Evolutionary conservation across 2,329 filamentous ascomycete genomes (phyloP), one percentile per base, ranked within the genome.

Genomic region (Phoma sp.): DNA sequence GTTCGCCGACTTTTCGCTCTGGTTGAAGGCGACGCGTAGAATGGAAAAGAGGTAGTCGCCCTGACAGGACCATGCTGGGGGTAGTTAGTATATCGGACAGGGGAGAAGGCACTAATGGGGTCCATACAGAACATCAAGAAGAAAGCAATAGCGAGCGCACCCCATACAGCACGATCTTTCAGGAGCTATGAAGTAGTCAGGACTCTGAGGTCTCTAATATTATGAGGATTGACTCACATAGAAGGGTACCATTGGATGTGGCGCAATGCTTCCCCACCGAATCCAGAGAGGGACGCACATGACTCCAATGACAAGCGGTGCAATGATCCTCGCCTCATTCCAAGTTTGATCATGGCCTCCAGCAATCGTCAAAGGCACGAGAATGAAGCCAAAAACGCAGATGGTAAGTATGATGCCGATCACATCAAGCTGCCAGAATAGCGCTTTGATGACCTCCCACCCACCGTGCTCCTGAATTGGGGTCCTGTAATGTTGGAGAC

Each of bases 1-100:
- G 0, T 84, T 87, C 2, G 87, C 86, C 9, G 77, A 77, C 48
- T 75, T 77, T 53, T 83, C 68, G 40, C 78, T 81, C 56, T 87
- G 84, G 67, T 87, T 78, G 61, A 88, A 89, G 32, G 80, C 81
- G 12, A 89, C 82, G 7, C 81, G 67, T 1, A 89, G 79, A 1
- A 88, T 81, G 0, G 85, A 86, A 72, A 82, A 88, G 3, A 89
- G 78, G 68, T 82, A 89, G 65, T 87, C 83, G 17, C 81, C 84
- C 70, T 89, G 86, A 69, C 87, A 79, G 52, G 29, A 30, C 50
- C 50, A 53, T 10, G 42, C 50, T 53, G 15, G 14, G 33, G 4
- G 9, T 3, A 11, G 23, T 58, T 28, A 58, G 51, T 28, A 21
- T 14, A 11, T 5, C n/a, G 26, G 11, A 17, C 7, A 9, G 6